phyloP scores from a whole-genome alignment of 1,139 yeast genomes.

The Tardiomyces blankii region DNA sequence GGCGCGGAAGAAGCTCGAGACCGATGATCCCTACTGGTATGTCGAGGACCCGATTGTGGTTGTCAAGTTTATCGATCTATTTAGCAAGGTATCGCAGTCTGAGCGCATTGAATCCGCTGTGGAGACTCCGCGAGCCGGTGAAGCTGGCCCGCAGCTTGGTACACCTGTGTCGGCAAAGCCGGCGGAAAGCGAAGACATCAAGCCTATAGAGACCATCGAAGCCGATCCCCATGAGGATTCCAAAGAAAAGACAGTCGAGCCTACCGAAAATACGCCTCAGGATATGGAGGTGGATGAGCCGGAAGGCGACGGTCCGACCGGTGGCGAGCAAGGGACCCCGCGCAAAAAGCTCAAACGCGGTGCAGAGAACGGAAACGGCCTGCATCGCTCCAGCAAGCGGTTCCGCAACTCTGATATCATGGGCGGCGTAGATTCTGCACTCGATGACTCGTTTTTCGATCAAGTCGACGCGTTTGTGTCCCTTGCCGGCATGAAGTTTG shows the following conservation, averaged over 20 bases:
- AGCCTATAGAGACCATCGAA: no score
- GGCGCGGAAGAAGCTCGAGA: neutral
- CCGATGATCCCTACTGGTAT: neutral
- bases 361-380: neutral
- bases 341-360: neutral
- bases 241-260: neutral
- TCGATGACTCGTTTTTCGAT: slow-evolving; percentile 19
- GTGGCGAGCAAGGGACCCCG: neutral
- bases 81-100: neutral
- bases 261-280: neutral
- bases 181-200: no score
- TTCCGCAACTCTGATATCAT: neutral
- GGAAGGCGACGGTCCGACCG: neutral
- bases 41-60: neutral
- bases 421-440: slow-evolving; percentile 23
- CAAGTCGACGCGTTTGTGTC: slow-evolving; percentile 17
- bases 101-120: neutral
- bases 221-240: neutral
- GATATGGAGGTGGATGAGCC: neutral
- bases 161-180: no score
- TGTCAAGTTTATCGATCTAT: neutral
- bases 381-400: neutral
- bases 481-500: slow-evolving; percentile 13
- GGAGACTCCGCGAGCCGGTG: no score
- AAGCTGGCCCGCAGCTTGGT: no score